A percentile compares a stretch with the other conserved stretches of the same genome.
These are phyloP conservation scores for Fusarium verrucosum DNA, from an alignment of 2,329 filamentous ascomycete genomes.

Conservation along the genomic window DNA sequence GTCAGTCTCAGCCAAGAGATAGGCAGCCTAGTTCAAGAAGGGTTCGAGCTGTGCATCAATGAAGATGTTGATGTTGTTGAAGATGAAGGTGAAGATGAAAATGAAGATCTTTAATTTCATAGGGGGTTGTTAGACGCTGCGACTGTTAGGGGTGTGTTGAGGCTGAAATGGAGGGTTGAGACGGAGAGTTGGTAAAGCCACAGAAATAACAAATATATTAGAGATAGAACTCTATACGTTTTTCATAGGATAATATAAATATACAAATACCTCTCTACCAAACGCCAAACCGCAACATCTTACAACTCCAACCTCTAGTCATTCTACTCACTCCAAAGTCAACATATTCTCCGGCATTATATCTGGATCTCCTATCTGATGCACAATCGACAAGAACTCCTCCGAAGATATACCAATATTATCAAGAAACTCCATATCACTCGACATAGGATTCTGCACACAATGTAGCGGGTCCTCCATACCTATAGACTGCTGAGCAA, in stretches of 20 bases:
- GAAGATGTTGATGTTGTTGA: accelerated
- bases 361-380: constrained; percentile 47
- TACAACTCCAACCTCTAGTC: neutral
- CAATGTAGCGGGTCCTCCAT: constrained; percentile 13
- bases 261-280: neutral
- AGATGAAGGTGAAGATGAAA: no score
- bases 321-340: constrained; percentile 24
- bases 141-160: no score
- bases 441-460: constrained; percentile 18
- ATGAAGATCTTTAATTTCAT: no score
- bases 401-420: constrained; percentile 52
- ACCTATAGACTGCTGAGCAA: neutral
- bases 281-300: neutral
- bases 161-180: no score
- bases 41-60: neutral
- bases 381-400: constrained; percentile 51
- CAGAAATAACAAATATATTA: neutral
- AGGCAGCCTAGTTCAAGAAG: neutral
- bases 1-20: accelerated
- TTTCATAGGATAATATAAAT: neutral
- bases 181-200: no score
- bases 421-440: constrained; percentile 48
- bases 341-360: constrained; percentile 36
- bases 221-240: neutral
- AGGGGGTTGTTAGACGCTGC: no score